Evolutionary conservation across 116 monocot genomes (phyloP), one percentile per base, ranked within the genome.

Genomic region (Dioscorea cayenensis): DNA sequence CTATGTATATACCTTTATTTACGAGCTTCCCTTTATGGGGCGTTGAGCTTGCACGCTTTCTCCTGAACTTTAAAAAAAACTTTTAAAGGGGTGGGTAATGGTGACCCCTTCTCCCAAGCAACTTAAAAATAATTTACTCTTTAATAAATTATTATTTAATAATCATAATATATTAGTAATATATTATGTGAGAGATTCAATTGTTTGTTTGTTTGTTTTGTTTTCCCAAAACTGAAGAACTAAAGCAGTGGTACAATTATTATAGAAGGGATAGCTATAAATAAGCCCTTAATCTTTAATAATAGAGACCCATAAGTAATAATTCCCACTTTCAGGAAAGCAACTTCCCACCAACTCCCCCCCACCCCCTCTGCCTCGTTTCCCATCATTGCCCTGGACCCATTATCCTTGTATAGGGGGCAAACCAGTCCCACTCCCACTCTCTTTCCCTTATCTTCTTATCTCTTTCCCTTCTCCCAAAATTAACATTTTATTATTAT

Each of bases 281-380:
- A 62, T 14, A 20, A 25, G 59, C 16, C 19, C 12, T 36, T 35
- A 14, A 11, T 69, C 16, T 18, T 55, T 18, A 55, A 18, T 55
- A 18, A 55, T 16, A 16, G 55, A n/a, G 55, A 55, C 19, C 14
- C 51, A 6, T 51, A 16, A 55, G 6, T 65, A n/a, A 64, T 69
- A 36, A 35, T 18, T 7, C 66, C 69, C 28, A 51, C 52, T 59
- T 69, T 55, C 38, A 9, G 19, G 74, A 79, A 79, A 79, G 79
- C 79, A 21, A 74, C 74, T 74, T 29, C 73, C 66, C 43, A 73
- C 63, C 78, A 3, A 73, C 60, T 61, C 72, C 51, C 72, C 51
- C 49, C 12, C 49, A 20, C 58, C 48, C 14, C 36, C 36, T 23
- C 22, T 60, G 36, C 22, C 19, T 28, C 27, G 60, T 11, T 16